Conservation (phyloP, 1,284 basidiomycete species). For the Leucoagaricus sp. region DNA sequence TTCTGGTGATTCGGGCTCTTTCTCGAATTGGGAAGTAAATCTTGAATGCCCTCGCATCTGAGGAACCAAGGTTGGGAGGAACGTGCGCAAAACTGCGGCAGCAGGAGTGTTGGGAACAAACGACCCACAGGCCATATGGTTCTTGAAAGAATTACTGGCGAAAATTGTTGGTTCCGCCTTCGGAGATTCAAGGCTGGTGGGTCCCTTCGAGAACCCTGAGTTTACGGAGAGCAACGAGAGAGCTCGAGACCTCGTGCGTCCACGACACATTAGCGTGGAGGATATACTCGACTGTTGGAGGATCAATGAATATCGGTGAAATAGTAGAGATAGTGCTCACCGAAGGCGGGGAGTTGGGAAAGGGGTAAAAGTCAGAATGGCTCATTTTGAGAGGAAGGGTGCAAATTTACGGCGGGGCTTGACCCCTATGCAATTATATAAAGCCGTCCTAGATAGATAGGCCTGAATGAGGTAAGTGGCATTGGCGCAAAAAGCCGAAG, state of each 20-base stretch:
- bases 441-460: not conserved
- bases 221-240: constrained; percentile 16
- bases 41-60: not conserved
- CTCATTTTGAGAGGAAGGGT: constrained; percentile 1
- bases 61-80: constrained; percentile 19
- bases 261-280: not conserved
- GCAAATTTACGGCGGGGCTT: not conserved
- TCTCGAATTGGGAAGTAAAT: not conserved
- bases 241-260: constrained; percentile 10
- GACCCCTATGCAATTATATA: not conserved
- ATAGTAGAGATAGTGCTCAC: not conserved
- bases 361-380: constrained; percentile 4
- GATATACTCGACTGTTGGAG: not conserved
- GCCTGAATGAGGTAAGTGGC: not conserved
- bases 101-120: constrained; percentile 46
- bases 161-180: constrained; percentile 9
- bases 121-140: constrained; percentile 44
- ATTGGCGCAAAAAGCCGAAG: not conserved
- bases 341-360: not conserved
- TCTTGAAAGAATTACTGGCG: constrained; percentile 19
- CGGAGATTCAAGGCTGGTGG: not conserved
- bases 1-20: constrained; percentile 12
- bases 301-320: not conserved
- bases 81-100: constrained; percentile 29
- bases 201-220: constrained; percentile 10